Evolutionary conservation across 257 asterid species (phyloP).

Genomic region (Nicotiana noctiflora): DNA sequence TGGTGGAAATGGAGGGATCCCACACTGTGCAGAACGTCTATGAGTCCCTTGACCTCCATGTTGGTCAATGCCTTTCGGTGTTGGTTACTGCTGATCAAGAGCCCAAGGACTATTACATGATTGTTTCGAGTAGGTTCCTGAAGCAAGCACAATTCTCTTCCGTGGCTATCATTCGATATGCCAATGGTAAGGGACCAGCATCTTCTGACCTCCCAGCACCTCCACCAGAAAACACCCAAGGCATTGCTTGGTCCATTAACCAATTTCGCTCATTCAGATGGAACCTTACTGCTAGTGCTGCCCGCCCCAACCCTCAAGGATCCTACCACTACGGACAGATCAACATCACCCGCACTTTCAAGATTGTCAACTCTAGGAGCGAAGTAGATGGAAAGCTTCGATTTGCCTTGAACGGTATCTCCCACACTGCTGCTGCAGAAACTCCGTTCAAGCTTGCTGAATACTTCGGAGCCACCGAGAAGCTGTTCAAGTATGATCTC

Average conservation of each 20-base stretch:
- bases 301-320: conserved; percentile 17
- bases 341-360: conserved; percentile 12
- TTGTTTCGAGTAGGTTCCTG: conserved; percentile 4
- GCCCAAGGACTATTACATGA: conserved; percentile 13
- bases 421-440: neutral
- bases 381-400: conserved; percentile 7
- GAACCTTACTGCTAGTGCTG: conserved; percentile 18
- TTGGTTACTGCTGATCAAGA: conserved; percentile 14
- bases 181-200: conserved; percentile 7
- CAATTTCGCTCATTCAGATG: conserved; percentile 10
- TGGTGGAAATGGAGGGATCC: conserved; percentile 11
- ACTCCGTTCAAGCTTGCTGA: conserved; percentile 15
- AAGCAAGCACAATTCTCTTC: neutral
- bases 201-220: conserved; percentile 14
- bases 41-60: conserved; percentile 13
- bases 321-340: conserved; percentile 12
- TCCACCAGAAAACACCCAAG: conserved; percentile 12
- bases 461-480: neutral
- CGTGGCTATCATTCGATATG: conserved; percentile 6
- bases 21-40: conserved; percentile 9
- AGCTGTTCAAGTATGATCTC: conserved; percentile 7
- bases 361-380: neutral
- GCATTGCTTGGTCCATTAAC: conserved; percentile 18
- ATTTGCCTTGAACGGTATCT: conserved; percentile 5
- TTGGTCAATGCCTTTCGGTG: conserved; percentile 13